Percentiles rank a stretch among this genome's conserved stretches.
phyloP scores from a whole-genome alignment of 1,284 basidiomycete genomes.

The Cryptococcus sp. region DNA sequence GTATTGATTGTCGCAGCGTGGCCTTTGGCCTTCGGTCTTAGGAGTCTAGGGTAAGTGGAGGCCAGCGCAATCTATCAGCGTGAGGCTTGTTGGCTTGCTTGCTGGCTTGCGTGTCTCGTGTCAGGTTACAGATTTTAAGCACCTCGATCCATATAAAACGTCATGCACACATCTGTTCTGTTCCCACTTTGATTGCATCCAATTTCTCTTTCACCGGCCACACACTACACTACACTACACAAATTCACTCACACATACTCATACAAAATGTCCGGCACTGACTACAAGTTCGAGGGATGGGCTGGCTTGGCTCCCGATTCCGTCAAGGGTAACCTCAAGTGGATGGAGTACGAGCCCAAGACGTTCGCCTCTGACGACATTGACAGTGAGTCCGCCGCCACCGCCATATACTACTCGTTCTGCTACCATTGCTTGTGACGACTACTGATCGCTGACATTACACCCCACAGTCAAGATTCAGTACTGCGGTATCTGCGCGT shows the following conservation, averaged over 20 bases:
- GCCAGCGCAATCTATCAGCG: too few relatives aligned
- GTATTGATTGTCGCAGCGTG: too few relatives aligned
- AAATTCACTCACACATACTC: neutral
- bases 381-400: constrained; percentile 38
- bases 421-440: neutral
- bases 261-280: neutral
- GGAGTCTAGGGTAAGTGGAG: too few relatives aligned
- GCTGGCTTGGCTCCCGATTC: constrained; percentile 42
- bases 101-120: too few relatives aligned
- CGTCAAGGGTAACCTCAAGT: constrained; percentile 50
- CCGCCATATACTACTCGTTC: neutral
- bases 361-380: constrained; percentile 51
- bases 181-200: too few relatives aligned
- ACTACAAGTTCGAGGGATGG: constrained; percentile 45
- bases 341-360: constrained; percentile 48
- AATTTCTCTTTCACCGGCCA: too few relatives aligned
- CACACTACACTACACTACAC: too few relatives aligned
- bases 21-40: too few relatives aligned
- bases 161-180: too few relatives aligned
- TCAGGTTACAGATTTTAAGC: too few relatives aligned
- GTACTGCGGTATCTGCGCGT: constrained; percentile 44
- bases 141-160: too few relatives aligned
- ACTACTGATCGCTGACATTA: neutral
- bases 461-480: constrained; percentile 36
- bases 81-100: too few relatives aligned